Evolutionary conservation across 495 filamentous ascomycete genomes (phyloP), one percentile per base, ranked within the genome.

Genomic region (Articulospora tetracladia): DNA sequence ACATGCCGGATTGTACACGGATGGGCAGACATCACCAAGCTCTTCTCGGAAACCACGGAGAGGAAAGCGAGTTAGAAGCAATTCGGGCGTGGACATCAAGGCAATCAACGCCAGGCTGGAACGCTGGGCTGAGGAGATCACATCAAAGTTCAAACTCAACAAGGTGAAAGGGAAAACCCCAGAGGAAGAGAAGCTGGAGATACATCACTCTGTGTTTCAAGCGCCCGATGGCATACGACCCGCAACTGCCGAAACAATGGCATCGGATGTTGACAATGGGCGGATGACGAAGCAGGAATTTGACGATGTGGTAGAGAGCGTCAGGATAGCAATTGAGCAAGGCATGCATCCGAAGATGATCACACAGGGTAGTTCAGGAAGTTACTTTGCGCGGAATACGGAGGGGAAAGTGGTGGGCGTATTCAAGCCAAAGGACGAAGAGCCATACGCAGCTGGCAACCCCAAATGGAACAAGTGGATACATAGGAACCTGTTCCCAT

Each of bases 381-480:
- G 92, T 72, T 99, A 99, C 76, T 99, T 98, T 79, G 95, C 94
- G 53, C 81, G 92, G 60, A 93, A 97, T 67, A 84, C 79, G 26
- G 86, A 94, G 22, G 94, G 94, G 20, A 97, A 95, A 73, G 88
- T 96, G 15, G 91, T 99, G 17, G 94, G 92, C 24, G 95, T 99
- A 10, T 98, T 99, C 73, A 99, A 99, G 71, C 94, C 94, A 34
- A 99, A 99, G 74, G 94, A 99, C 70, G 94, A 99, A 73, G 94
- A 99, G 73, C 94, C 94, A 23, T 99, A 94, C 68, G 94, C 89
- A 8, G 90, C 89, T 13, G 86, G 89, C 55, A 96, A 96, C 69
- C 91, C 91, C 22, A 96, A 96, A 71, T 94, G 91, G 90, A 96
- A 91, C 66, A 96, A 96, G 75, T 96, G 91, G 91, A 86, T 96